Conservation (phyloP, 768 basidiomycete genomes). For the Termitomyces sp. region DNA sequence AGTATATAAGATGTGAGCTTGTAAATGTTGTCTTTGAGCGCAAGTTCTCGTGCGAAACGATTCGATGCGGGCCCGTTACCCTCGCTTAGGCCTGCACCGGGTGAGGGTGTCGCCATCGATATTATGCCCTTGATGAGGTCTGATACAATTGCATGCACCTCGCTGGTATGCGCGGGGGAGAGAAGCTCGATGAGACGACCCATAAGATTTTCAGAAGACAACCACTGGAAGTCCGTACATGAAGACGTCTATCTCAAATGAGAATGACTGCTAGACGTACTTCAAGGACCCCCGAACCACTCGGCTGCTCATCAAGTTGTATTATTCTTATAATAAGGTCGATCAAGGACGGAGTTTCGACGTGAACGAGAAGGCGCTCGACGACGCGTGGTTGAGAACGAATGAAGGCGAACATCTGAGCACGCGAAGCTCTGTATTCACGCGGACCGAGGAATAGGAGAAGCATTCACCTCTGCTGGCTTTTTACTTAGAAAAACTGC, state of each 20-base stretch:
- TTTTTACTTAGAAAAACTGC: slow-evolving; percentile 84
- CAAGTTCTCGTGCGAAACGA: slow-evolving; percentile 84
- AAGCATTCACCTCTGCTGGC: slow-evolving; percentile 71
- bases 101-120: slow-evolving; percentile 86
- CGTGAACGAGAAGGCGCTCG: slow-evolving; percentile 75
- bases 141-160: slow-evolving; percentile 80
- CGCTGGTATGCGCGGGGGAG: slow-evolving; percentile 66
- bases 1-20: slow-evolving; percentile 76
- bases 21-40: slow-evolving; percentile 60
- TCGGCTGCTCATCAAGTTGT: slow-evolving; percentile 80
- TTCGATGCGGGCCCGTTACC: slow-evolving; percentile 76
- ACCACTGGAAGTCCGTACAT: slow-evolving; percentile 52
- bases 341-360: slow-evolving; percentile 86
- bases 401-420: slow-evolving; percentile 90
- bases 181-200: slow-evolving; percentile 75
- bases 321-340: slow-evolving; percentile 89
- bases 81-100: slow-evolving; percentile 66
- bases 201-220: slow-evolving; percentile 81
- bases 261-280: slow-evolving; percentile 45
- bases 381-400: slow-evolving; percentile 77
- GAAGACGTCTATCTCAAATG: slow-evolving; percentile 6
- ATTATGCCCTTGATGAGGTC: slow-evolving; percentile 95
- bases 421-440: slow-evolving; percentile 21
- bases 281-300: slow-evolving; percentile 79
- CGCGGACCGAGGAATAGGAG: slow-evolving; percentile 18